A percentile compares a stretch with the other conserved stretches of the same genome.
phyloP scores from a whole-genome alignment of 2,329 filamentous ascomycete genomes.

The Penicillium freii region DNA sequence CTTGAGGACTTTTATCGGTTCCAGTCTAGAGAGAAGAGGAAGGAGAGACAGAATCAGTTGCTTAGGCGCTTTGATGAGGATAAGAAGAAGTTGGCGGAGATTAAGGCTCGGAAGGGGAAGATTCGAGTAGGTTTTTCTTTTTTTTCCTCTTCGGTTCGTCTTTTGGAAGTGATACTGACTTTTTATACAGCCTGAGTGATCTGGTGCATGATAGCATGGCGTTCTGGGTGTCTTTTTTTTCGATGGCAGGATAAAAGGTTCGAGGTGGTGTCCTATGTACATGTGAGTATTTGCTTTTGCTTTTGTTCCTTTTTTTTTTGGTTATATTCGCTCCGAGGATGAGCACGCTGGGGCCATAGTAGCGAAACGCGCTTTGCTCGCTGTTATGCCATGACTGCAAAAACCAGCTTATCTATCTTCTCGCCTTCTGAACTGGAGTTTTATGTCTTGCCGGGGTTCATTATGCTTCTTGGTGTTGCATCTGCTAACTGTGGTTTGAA shows the following conservation, averaged over 20 bases:
- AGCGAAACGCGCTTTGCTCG: conserved; percentile 37
- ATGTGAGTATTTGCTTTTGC: conserved; percentile 21
- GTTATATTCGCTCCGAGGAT: conserved; percentile 21
- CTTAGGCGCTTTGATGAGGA: conserved; percentile 74
- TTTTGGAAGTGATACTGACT: conserved; percentile 14
- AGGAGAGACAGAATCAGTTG: conserved; percentile 68
- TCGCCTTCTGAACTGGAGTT: conserved; percentile 56
- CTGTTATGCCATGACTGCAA: conserved; percentile 55
- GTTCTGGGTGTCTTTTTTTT: conserved; percentile 27
- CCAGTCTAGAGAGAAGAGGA: conserved; percentile 75
- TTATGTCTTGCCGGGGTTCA: background rate
- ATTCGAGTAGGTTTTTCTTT: conserved; percentile 47
- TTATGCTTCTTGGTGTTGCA: background rate
- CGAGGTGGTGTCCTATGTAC: conserved; percentile 12
- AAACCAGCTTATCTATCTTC: conserved; percentile 63
- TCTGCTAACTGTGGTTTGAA: conserved; percentile 9
- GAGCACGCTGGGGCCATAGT: conserved; percentile 56
- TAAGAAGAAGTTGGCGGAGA: conserved; percentile 65
- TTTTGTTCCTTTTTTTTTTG: background rate
- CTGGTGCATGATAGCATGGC: conserved; percentile 27
- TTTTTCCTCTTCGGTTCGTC: background rate
- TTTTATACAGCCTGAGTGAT: conserved; percentile 36
- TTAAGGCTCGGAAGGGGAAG: conserved; percentile 66
- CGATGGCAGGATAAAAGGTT: conserved; percentile 9
- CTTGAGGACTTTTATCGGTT: conserved; percentile 78